A percentile compares a stretch with the other conserved stretches of the same genome.
Conservation (phyloP, 164 flowering plant species). For the Buxus sempervirens region DNA sequence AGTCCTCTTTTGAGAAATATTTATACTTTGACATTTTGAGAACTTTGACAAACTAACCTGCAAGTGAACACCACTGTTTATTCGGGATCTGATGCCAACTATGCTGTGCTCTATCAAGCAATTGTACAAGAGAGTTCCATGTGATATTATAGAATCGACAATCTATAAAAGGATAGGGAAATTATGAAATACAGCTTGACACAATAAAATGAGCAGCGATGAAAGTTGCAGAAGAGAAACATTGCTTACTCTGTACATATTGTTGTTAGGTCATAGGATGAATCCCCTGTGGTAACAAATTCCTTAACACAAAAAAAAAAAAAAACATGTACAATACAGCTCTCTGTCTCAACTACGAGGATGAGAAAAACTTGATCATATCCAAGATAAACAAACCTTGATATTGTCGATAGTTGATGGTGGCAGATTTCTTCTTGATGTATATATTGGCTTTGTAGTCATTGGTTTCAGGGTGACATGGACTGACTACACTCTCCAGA, state of each 20-base stretch:
- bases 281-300: not conserved
- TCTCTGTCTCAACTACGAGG: not conserved
- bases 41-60: slow-evolving; percentile 48
- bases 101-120: slow-evolving; percentile 81
- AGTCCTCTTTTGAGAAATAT: too few species aligned
- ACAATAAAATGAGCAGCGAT: not conserved
- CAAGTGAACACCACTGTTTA: slow-evolving; percentile 63
- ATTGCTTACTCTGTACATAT: not conserved
- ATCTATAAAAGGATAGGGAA: slow-evolving; percentile 42
- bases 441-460: slow-evolving; percentile 86
- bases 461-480: too few species aligned
- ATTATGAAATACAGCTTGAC: not conserved
- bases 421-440: slow-evolving; percentile 92
- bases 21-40: not conserved
- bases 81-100: too few species aligned
- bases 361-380: not conserved
- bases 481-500: too few species aligned
- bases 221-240: not conserved
- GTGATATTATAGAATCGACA: slow-evolving; percentile 88
- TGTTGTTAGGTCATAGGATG: not conserved
- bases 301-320: not conserved
- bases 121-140: slow-evolving; percentile 78
- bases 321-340: not conserved
- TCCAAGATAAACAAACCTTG: slow-evolving; percentile 49
- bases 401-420: slow-evolving; percentile 75